Evolutionary conservation across 208 protist genomes (phyloP).

Genomic region (Crithidia bombi): DNA sequence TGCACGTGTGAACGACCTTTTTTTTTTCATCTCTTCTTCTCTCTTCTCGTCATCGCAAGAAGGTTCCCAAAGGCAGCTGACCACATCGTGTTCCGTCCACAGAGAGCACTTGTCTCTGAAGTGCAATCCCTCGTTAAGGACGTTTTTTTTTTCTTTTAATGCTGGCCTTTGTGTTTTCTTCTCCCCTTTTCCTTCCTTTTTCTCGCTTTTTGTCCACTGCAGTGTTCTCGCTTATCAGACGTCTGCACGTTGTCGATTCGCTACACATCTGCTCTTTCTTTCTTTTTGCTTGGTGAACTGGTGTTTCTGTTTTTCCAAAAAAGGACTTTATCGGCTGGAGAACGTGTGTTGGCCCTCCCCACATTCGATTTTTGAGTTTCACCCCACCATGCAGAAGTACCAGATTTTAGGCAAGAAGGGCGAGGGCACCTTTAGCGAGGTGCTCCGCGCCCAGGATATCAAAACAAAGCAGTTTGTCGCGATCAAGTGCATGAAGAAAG

Average conservation of each 20-base stretch:
- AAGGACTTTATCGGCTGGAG: too few species aligned
- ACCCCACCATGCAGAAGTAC: slow-evolving; percentile 89
- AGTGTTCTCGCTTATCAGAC: too few species aligned
- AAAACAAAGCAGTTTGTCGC: slow-evolving; percentile 92
- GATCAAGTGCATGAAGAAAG: slow-evolving; percentile 98
- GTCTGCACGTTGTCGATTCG: too few species aligned
- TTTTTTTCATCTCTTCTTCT: too few species aligned
- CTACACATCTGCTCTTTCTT: neutral
- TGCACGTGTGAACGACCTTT: too few species aligned
- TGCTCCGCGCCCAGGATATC: slow-evolving; percentile 95
- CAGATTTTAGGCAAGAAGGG: slow-evolving; percentile 96
- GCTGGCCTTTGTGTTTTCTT: neutral
- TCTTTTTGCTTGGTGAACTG: too few species aligned
- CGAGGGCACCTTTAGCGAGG: slow-evolving; percentile 98
- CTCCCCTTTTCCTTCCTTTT: neutral
- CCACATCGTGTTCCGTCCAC: too few species aligned
- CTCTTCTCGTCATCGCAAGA: too few species aligned
- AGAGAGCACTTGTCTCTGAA: too few species aligned
- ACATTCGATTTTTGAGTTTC: neutral
- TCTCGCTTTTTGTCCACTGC: neutral
- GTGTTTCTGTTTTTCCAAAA: too few species aligned
- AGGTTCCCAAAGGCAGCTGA: too few species aligned
- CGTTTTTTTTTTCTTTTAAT: too few species aligned
- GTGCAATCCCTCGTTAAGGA: neutral
- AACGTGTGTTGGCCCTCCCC: neutral